Evolutionary conservation across 2,329 filamentous ascomycete species (phyloP), one percentile per base, ranked within the genome.

Genomic region (Aureobasidium sp.): DNA sequence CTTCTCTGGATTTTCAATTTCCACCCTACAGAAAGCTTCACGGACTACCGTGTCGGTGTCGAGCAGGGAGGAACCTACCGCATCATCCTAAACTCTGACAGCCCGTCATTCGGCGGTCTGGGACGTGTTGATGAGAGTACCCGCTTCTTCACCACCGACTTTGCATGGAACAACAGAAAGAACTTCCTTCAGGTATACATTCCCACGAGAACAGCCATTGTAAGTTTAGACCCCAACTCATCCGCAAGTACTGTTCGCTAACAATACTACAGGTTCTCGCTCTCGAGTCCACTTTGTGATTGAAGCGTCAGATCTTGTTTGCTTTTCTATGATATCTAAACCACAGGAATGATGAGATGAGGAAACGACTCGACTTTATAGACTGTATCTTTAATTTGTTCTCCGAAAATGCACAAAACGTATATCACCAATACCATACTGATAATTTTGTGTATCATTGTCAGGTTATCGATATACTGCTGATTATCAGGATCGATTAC

Each of bases 1-100:
- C 78, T 96, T 63, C 80, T 99, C 12, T 99, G 92, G 81, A 83
- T 97, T 69, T 97, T 99, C 82, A 99, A 99, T 78, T 97, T 97
- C 81, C 87, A 97, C 73, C 86, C 90, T 0, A 84, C 84, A 31
- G 78, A 87, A 67, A 96, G 91, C 75, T 99, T 89, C 76, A 87
- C 87, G 12, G 94, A 97, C 76, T 99, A 97, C 74, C 86, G 93
- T 41, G 87, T 99, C 51, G 94, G 94, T 20, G 82, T 99, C 42
- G 91, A 97, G 57, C 80, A 85, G 22, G 78, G 88, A 3, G 94
- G 94, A 42, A 96, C 90, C 1, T 99, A 99, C 76, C 83, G 85
- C 61, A 86, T 96, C 61, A 87, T 96, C 4, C 80, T 99, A 47
- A 91, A 93, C 74, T 87, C 87, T 0, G 94, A 99, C 73, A 80